A percentile compares a stretch with the other conserved stretches of the same genome.
Evolutionary conservation across 345 rosid genomes (phyloP).

Genomic region (Citrus cavaleriei): DNA sequence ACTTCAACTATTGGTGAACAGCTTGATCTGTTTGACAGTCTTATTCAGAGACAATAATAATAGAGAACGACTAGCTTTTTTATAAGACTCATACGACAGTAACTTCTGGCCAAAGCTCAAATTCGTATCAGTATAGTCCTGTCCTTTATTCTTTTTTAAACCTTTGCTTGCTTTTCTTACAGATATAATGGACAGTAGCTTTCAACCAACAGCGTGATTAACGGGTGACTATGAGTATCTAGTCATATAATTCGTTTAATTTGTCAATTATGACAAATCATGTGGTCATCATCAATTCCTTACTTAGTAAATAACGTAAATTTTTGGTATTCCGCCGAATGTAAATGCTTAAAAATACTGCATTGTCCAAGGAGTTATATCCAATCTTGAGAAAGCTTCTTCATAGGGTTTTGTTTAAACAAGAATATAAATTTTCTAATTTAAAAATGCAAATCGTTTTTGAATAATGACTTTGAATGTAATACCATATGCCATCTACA

Average conservation of each 20-base stretch:
- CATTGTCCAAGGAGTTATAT: not conserved
- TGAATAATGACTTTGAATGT: not conserved
- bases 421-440: not conserved
- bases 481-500: not conserved
- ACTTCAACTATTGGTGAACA: not conserved
- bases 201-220: not conserved
- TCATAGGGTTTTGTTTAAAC: not conserved
- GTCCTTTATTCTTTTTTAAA: no score
- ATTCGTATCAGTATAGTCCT: not conserved
- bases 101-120: no score
- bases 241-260: not conserved
- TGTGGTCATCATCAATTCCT: no score
- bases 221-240: not conserved
- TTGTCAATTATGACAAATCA: no score
- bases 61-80: no score
- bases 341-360: not conserved
- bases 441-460: no score
- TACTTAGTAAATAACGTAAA: no score
- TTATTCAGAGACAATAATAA: no score
- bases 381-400: not conserved
- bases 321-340: not conserved
- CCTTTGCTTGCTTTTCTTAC: no score
- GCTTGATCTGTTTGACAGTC: not conserved
- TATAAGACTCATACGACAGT: not conserved
- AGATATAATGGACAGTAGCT: not conserved